Percentiles rank a stretch among this genome's conserved stretches.
Evolutionary conservation across 164 flowering plant species (phyloP).

Genomic region (Stephania yunnanensis): DNA sequence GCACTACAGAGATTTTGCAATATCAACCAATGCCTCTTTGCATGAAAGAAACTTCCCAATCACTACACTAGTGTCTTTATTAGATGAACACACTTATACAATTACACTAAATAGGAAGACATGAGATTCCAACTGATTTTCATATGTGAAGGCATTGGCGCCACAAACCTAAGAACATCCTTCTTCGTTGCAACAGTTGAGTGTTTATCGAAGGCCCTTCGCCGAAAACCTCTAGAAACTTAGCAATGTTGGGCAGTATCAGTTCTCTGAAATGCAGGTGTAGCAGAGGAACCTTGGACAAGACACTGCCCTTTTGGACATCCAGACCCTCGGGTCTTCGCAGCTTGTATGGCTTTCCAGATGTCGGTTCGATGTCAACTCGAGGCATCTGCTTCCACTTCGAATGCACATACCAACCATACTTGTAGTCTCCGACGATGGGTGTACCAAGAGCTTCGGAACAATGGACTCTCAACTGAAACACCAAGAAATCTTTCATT

Average conservation of each 20-base stretch:
- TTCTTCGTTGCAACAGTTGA: conserved; percentile 23
- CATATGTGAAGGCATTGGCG: conserved; percentile 88
- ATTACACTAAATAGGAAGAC: conserved; percentile 77
- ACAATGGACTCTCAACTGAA: conserved; percentile 89
- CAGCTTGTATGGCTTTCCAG: conserved; percentile 68
- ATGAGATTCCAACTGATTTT: conserved; percentile 94
- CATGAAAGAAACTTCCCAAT: too few species aligned
- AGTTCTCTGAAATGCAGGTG: conserved; percentile 88
- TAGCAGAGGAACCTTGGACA: conserved; percentile 78
- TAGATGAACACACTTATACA: too few species aligned
- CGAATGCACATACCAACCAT: conserved; percentile 77
- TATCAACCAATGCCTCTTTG: too few species aligned
- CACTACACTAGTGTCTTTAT: too few species aligned
- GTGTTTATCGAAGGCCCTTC: conserved; percentile 9
- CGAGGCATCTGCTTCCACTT: conserved; percentile 82
- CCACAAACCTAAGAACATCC: conserved; percentile 76
- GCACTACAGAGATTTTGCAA: too few species aligned
- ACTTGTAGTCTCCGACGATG: conserved; percentile 86
- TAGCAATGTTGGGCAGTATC: conserved; percentile 73
- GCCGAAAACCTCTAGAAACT: conserved; percentile 33
- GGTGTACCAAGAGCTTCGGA: conserved; percentile 92
- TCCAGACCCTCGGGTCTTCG: conserved; percentile 71
- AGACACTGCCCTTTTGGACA: conserved; percentile 88
- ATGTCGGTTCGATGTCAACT: conserved; percentile 59
- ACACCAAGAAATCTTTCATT: neutral